A percentile compares a stretch with the other conserved stretches of the same genome.
These are phyloP conservation scores for Trametes hirsuta DNA, from an alignment of 1,284 basidiomycete species.

Conservation along the genomic window DNA sequence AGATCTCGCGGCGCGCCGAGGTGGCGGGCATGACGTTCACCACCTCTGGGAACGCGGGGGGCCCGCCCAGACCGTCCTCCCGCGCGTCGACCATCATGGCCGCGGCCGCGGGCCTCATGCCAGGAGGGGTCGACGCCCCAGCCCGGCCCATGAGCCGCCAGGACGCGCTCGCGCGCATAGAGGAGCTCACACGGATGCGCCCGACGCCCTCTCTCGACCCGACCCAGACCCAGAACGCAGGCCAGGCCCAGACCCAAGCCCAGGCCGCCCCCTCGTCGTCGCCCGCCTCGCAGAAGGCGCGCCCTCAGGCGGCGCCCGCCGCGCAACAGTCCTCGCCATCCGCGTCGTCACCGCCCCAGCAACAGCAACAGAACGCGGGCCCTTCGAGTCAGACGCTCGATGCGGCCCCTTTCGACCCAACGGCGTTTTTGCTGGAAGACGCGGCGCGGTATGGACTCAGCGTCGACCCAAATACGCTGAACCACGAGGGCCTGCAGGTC, in stretches of 20 bases:
- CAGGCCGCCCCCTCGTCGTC: slow-evolving; percentile 17
- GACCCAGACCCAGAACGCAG: slow-evolving; percentile 20
- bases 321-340: slow-evolving; percentile 7
- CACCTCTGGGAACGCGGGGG: slow-evolving; percentile 14
- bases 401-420: slow-evolving; percentile 33
- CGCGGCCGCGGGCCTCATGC: slow-evolving; percentile 37
- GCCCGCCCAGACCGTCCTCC: slow-evolving; percentile 27
- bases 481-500: slow-evolving; percentile 74
- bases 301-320: slow-evolving; percentile 14
- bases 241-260: slow-evolving; percentile 19
- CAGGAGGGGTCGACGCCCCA: slow-evolving; percentile 27
- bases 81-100: slow-evolving; percentile 38
- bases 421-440: slow-evolving; percentile 42
- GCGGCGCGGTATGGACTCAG: slow-evolving; percentile 27
- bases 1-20: slow-evolving; percentile 65
- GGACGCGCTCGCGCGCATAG: slow-evolving; percentile 54
- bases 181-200: slow-evolving; percentile 50
- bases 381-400: slow-evolving; percentile 21
- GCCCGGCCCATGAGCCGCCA: slow-evolving; percentile 42
- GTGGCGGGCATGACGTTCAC: slow-evolving; percentile 46
- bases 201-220: slow-evolving; percentile 37
- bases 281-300: slow-evolving; percentile 14
- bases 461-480: slow-evolving; percentile 31
- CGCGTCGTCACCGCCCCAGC: slow-evolving; percentile 4
- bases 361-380: slow-evolving; percentile 1